Evolutionary conservation across 352 stramenopile genomes (phyloP), one percentile per base, ranked within the genome.

Genomic region (Phytophthora cryptogea): DNA sequence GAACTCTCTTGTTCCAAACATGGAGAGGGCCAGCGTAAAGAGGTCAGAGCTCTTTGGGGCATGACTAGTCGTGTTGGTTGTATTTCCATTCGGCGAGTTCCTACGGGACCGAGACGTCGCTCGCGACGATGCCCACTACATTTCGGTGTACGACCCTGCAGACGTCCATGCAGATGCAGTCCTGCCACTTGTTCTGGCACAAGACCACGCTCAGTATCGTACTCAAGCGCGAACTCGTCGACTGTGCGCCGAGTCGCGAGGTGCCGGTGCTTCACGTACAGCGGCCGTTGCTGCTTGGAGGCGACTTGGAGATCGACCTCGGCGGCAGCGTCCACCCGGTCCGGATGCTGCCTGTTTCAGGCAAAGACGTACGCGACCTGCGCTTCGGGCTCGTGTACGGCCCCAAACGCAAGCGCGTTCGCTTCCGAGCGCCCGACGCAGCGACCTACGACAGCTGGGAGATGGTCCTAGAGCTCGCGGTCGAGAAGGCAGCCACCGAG

Each of bases 101-200:
- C 20, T 23, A 23, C 20, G 20, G 48, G 41, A 33, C 44, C 10
- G 17, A 51, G 27, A 50, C 35, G 35, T 40, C 35, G 35, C 35
- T 20, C 8, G 11, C 35, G 35, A 40, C 41, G 20, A 74, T 68
- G 66, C 50, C 51, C 8, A 58, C 61, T 17, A 68, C 36, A 43
- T 37, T 68, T 43, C 56, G 44, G 27, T 68, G 50, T 45, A 70
- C 61, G 35, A 71, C 61, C 8, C 56, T 74, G 28, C 51, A 70
- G 55, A 65, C 50, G 27, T 47, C 61, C n/a, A 74, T 74, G 61
- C 42, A 71, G 23, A 70, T 71, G 61, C 66, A 74, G 47, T 59
- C 61, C 23, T 64, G 61, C 33, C 61, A 27, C 45, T 42, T 70
- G 51, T 64, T 74, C 49, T 74, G 66, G 60, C 66, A 70, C 40